phyloP scores from a whole-genome alignment of 345 rosid species.

The Gossypium arboreum region DNA sequence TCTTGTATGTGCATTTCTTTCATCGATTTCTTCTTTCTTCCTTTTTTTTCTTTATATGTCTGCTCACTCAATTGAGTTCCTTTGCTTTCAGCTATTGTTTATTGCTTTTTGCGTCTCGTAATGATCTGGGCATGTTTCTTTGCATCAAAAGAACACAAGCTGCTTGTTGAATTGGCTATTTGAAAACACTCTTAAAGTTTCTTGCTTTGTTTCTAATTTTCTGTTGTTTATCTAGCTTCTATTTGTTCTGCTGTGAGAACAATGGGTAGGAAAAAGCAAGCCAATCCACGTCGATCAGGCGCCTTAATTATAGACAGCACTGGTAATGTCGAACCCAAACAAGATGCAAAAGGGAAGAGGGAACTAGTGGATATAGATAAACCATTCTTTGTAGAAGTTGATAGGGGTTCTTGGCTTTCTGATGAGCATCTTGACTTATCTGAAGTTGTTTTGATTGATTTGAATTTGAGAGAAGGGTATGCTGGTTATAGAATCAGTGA shows the following conservation, averaged over 20 bases:
- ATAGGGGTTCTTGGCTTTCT: constrained; percentile 36
- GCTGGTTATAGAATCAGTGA: constrained; percentile 31
- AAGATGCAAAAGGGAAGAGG: constrained; percentile 22
- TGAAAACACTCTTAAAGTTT: not conserved
- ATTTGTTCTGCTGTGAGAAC: constrained; percentile 27
- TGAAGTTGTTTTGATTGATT: constrained; percentile 60
- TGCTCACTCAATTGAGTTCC: not conserved
- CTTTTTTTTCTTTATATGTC: not conserved
- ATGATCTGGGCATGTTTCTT: not conserved
- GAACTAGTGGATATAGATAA: constrained; percentile 27
- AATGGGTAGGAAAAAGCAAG: constrained; percentile 90
- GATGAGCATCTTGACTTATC: constrained; percentile 72
- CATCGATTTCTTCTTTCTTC: not conserved
- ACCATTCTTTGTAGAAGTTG: constrained; percentile 57
- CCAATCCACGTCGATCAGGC: constrained; percentile 68
- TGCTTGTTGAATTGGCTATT: constrained; percentile 8
- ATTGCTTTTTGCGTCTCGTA: not conserved
- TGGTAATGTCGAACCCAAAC: constrained; percentile 23
- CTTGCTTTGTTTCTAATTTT: constrained; percentile 3
- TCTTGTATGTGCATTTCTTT: not conserved
- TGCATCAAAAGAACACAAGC: not conserved
- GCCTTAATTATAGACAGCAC: constrained; percentile 33
- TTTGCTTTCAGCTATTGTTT: not conserved
- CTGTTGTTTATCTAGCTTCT: constrained; percentile 14
- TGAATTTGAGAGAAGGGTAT: constrained; percentile 42